Base-by-base conservation (phyloP, 1,284 basidiomycete species). In the Serendipita sp. region DNA sequence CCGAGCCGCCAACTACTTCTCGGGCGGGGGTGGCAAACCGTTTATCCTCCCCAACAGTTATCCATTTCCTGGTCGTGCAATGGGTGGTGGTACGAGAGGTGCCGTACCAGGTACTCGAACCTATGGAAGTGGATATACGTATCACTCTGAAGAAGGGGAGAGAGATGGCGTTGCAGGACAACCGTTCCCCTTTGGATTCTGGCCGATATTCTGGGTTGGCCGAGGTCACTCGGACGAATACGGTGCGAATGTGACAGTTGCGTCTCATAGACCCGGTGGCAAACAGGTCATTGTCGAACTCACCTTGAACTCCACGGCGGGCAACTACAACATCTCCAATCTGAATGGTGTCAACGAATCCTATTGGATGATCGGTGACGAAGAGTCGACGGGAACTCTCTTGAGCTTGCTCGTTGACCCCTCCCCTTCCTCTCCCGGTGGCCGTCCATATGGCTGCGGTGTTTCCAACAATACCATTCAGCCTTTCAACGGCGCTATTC, bases 111-210 rank as follows among this genome's bases (percentile, higher is more conserved):
- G 53, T 30, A 58, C 53, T 10, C 26, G 53, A 0, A 35, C 53
- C 29, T 58, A 58, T 58, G 53, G 53, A 10, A 58, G 53, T 32
- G 53, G 53, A 1, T 58, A 58, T n/a, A 22, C 53, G 8, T 26
- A 34, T n/a, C 15, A 10, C 6, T 17, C 29, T 10, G 15, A 30
- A 6, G 8, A 49, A 10, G 29, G 17, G 8, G 5, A 6, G 15
- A 8, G 17, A 10, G 12, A 32, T n/a, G 12, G 15, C 17, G 53
- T 26, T 8, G 26, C 26, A 1, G 15, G 53, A 12, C 26, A 58
- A 1, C 32, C 53, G 4, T 58, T 58, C 34, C 53, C 53, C 26
- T 58, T 58, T 58, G 53, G 53, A n/a, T 58, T 58, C 34, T 58
- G 53, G 53, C 53, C 53, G 8, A 58, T 58, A 8, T 58, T 30